These are phyloP conservation scores for Apiosordaria backusii DNA, from an alignment of 495 filamentous ascomycete species.

Conservation along the genomic window DNA sequence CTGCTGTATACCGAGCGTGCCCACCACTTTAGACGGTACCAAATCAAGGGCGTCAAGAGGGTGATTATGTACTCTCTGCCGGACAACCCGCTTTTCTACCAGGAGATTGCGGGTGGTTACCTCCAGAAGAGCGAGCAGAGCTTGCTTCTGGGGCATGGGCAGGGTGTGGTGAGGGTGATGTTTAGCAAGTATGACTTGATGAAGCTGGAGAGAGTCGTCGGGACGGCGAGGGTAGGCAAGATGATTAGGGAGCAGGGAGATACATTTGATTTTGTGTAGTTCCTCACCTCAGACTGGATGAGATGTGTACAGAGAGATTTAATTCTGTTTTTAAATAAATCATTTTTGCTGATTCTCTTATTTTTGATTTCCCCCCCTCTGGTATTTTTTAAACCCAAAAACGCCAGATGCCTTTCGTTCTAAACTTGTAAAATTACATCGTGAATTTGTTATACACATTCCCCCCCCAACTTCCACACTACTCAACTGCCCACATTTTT, in stretches of 20 bases:
- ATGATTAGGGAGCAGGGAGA: conserved; percentile 75
- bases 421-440: conserved; percentile 3
- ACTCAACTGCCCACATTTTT: not conserved
- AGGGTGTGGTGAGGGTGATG: conserved; percentile 60
- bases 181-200: conserved; percentile 88
- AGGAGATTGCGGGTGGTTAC: conserved; percentile 77
- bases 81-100: conserved; percentile 83
- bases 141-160: conserved; percentile 45
- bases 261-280: conserved; percentile 74
- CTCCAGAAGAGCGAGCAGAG: conserved; percentile 55
- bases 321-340: not conserved
- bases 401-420: conserved; percentile 6
- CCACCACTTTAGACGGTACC: conserved; percentile 88
- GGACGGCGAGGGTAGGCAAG: conserved; percentile 69
- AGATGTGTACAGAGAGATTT: conserved; percentile 16
- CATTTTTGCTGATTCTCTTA: not conserved
- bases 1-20: conserved; percentile 88
- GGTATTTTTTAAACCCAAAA: not conserved
- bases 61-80: conserved; percentile 85
- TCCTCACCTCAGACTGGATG: conserved; percentile 21
- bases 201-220: conserved; percentile 86
- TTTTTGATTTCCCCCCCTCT: not conserved
- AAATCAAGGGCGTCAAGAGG: conserved; percentile 70
- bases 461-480: not conserved
- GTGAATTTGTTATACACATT: conserved; percentile 9